Base-by-base conservation (phyloP, 2,329 filamentous ascomycete genomes). In the Teratosphaeria epicoccoides region DNA sequence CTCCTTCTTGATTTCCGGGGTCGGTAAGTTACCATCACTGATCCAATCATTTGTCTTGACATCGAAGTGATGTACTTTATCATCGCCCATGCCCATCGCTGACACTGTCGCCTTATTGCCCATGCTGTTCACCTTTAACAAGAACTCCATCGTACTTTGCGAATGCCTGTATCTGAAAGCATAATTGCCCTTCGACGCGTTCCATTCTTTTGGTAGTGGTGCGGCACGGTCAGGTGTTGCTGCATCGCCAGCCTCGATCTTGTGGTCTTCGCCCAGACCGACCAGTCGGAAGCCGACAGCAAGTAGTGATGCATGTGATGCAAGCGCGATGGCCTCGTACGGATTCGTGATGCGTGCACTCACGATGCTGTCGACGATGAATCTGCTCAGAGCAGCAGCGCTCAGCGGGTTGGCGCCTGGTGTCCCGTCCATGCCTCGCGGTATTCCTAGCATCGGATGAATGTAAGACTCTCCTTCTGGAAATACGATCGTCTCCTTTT, bases 141-240 rank as follows among this genome's bases (percentile, higher is more conserved):
- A 76, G 65, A 86, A 95, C 53, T 84, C 80, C 79, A 90, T 87
- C 14, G 88, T 83, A 0, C 88, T 95, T 66, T 95, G 87, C 23
- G 80, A 76, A 68, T 96, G 90, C 3, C 82, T 81, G 72, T 97
- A 97, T 57, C 89, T 81, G 69, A 97, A 96, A 51, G 84, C 81
- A 66, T 88, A 85, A 46, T 75, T 74, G 12, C 83, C 82, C 55
- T 80, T 80, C 52, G 80, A 79, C 11, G 81, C 74, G 68, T 95
- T 95, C 93, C 93, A 97, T 70, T 82, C 79, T 14, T 77, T 53
- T 0, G 88, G 87, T 2, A 97, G 76, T 26, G 81, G 81, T 63
- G 80, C 73, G 25, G 76, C 67, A 65, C 84, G 79, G 45, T 59
- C 47, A 11, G 57, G 48, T 20, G 63, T 61, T 4, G 64, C 64